Percentiles rank a stretch among this genome's conserved stretches.
Evolutionary conservation across 2,329 filamentous ascomycete species (phyloP).

Genomic region (Botrytis fragariae): DNA sequence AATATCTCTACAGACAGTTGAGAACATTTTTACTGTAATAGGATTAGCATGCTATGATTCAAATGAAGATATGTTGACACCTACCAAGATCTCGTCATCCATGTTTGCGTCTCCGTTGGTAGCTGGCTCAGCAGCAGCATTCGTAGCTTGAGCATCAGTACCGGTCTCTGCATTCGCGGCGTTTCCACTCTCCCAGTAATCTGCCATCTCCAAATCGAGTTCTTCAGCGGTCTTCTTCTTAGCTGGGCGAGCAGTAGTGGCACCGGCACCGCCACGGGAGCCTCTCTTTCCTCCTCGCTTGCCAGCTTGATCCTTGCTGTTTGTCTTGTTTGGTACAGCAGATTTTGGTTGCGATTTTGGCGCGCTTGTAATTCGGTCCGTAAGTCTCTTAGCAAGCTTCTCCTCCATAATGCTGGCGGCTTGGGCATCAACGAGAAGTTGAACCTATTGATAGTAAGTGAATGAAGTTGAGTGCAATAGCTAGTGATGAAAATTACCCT

Average conservation of each 20-base stretch:
- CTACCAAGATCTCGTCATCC: constrained; percentile 59
- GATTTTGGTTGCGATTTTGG: constrained; percentile 78
- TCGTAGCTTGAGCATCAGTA: constrained; percentile 48
- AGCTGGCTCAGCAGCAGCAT: constrained; percentile 40
- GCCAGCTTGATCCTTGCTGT: constrained; percentile 50
- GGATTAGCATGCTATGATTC: background rate
- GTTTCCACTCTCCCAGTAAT: constrained; percentile 69
- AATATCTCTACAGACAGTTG: background rate
- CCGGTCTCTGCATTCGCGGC: constrained; percentile 48
- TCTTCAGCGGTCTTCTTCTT: constrained; percentile 93
- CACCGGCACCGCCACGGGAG: constrained; percentile 45
- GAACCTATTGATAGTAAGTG: constrained; percentile 58
- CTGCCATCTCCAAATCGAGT: constrained; percentile 94
- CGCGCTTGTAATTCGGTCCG: constrained; percentile 70
- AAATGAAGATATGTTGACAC: background rate
- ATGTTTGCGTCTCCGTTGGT: constrained; percentile 57
- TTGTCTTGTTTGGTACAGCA: constrained; percentile 73
- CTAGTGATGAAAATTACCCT: constrained; percentile 72
- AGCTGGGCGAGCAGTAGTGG: constrained; percentile 59
- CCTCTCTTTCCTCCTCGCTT: constrained; percentile 38
- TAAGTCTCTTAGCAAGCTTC: constrained; percentile 64
- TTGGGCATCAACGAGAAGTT: constrained; percentile 81
- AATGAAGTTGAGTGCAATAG: background rate
- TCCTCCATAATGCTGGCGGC: constrained; percentile 60
- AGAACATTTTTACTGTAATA: background rate